A percentile compares a stretch with the other conserved stretches of the same genome.
Conservation (phyloP, 2,329 filamentous ascomycete species). For the Bipolaris gigantea region DNA sequence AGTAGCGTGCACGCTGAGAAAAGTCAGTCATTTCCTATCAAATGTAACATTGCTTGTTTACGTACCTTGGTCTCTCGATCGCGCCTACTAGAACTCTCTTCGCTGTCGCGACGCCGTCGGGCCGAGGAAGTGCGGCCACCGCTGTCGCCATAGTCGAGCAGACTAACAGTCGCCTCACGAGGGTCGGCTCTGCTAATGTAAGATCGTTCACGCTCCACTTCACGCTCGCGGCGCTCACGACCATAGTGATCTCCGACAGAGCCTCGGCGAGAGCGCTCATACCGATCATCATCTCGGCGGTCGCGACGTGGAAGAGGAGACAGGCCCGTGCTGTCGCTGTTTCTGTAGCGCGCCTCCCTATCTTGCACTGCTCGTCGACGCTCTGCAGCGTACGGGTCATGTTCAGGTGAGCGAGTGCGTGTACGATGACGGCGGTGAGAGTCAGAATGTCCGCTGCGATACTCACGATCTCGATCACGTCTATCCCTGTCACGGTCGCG, state of each 20-base stretch:
- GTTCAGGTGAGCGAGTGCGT: constrained; percentile 84
- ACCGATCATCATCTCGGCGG: constrained; percentile 43
- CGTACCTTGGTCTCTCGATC: constrained; percentile 51
- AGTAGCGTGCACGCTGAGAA: constrained; percentile 52
- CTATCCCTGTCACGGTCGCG: constrained; percentile 51
- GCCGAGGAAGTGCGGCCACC: constrained; percentile 55
- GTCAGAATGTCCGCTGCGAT: constrained; percentile 45
- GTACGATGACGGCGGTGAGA: constrained; percentile 54
- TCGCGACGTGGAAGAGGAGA: constrained; percentile 54
- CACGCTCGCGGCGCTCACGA: constrained; percentile 81
- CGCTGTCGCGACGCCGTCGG: constrained; percentile 74
- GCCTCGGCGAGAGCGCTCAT: constrained; percentile 60
- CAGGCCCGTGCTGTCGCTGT: constrained; percentile 68
- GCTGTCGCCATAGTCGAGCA: constrained; percentile 84
- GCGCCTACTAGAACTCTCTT: constrained; percentile 52
- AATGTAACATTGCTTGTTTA: neutral
- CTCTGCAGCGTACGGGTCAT: constrained; percentile 93
- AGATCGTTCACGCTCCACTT: constrained; percentile 84
- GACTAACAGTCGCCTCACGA: constrained; percentile 72
- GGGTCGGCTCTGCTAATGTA: constrained; percentile 80
- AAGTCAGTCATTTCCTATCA: constrained; percentile 15
- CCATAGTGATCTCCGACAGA: constrained; percentile 69
- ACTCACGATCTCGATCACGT: constrained; percentile 45
- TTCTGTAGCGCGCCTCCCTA: constrained; percentile 90
- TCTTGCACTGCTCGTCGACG: constrained; percentile 91